phyloP scores from a whole-genome alignment of 441 rosid genomes.

The Monsonia emarginata region DNA sequence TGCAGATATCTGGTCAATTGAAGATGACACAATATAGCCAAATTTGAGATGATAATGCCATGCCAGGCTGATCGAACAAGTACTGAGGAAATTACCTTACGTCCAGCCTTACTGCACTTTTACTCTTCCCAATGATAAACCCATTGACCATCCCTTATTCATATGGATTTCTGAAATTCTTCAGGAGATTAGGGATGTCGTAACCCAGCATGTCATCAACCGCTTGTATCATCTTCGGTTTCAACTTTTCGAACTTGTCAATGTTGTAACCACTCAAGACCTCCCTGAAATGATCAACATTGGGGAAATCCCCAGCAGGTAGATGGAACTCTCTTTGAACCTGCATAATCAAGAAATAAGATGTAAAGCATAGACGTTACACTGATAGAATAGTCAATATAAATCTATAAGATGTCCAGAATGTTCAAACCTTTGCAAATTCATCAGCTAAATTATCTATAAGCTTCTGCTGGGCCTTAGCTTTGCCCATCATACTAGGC shows the following conservation, averaged over 20 bases:
- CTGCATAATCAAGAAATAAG: slow-evolving; percentile 24
- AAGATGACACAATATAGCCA: background rate
- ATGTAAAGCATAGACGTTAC: background rate
- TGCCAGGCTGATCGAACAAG: background rate
- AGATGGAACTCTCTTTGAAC: slow-evolving; percentile 77
- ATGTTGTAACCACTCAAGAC: slow-evolving; percentile 61
- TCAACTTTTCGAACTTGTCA: slow-evolving; percentile 78
- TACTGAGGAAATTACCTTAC: no score
- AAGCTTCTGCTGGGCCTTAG: slow-evolving; percentile 74
- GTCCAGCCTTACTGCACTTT: background rate
- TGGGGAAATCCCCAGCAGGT: slow-evolving; percentile 89
- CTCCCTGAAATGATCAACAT: slow-evolving; percentile 67
- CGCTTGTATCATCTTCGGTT: slow-evolving; percentile 76
- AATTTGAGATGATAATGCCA: background rate
- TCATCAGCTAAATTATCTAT: slow-evolving; percentile 64
- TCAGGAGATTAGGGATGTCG: slow-evolving; percentile 74
- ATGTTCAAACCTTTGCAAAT: slow-evolving; percentile 53
- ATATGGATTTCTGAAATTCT: slow-evolving; percentile 72
- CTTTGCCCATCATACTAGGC: slow-evolving; percentile 91
- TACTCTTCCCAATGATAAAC: background rate
- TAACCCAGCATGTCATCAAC: slow-evolving; percentile 89
- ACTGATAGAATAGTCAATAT: background rate
- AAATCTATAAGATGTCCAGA: background rate
- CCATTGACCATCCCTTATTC: slow-evolving; percentile 23
- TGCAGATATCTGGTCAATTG: background rate